A percentile compares a stretch with the other conserved stretches of the same genome.
These are phyloP conservation scores for Neofusicoccum cordaticola DNA, from an alignment of 2,329 filamentous ascomycete genomes.

Conservation along the genomic window DNA sequence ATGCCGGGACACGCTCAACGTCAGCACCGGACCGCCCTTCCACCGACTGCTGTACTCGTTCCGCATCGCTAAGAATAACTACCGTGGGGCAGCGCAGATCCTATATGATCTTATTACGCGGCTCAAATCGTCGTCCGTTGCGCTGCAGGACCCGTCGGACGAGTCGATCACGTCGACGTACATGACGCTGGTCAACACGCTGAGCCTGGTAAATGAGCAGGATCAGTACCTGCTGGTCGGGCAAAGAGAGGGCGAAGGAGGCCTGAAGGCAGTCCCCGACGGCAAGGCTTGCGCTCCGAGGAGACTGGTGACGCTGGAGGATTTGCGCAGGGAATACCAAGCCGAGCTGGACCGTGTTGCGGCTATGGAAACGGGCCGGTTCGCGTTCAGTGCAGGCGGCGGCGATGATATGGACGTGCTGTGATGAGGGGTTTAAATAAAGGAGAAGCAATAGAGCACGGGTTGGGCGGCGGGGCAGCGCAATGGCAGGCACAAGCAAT, in stretches of 20 bases:
- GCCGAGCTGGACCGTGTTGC: conserved; percentile 83
- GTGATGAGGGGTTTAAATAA: conserved; percentile 7
- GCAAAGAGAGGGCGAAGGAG: conserved; percentile 3
- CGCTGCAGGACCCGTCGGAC: conserved; percentile 46
- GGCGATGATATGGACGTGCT: conserved; percentile 18
- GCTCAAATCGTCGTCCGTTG: conserved; percentile 42
- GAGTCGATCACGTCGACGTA: conserved; percentile 69
- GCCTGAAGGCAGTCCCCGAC: conserved; percentile 27
- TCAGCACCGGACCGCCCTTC: conserved; percentile 63
- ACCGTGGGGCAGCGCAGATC: conserved; percentile 69
- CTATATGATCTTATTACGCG: conserved; percentile 56
- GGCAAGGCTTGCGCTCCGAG: conserved; percentile 54
- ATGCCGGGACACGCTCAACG: conserved; percentile 66
- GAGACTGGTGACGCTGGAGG: conserved; percentile 78
- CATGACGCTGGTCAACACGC: conserved; percentile 85
- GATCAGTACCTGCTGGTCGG: conserved; percentile 74
- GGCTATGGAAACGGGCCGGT: conserved; percentile 84
- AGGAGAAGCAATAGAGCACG: conserved; percentile 9
- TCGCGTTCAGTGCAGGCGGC: conserved; percentile 61
- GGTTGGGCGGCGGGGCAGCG: not conserved
- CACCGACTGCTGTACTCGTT: conserved; percentile 90
- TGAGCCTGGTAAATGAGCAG: conserved; percentile 78
- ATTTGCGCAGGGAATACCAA: conserved; percentile 86
- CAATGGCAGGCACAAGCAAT: not conserved
- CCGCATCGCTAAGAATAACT: conserved; percentile 79